Base-by-base conservation (phyloP, 2,329 filamentous ascomycete genomes). In the Xylaria sp. region DNA sequence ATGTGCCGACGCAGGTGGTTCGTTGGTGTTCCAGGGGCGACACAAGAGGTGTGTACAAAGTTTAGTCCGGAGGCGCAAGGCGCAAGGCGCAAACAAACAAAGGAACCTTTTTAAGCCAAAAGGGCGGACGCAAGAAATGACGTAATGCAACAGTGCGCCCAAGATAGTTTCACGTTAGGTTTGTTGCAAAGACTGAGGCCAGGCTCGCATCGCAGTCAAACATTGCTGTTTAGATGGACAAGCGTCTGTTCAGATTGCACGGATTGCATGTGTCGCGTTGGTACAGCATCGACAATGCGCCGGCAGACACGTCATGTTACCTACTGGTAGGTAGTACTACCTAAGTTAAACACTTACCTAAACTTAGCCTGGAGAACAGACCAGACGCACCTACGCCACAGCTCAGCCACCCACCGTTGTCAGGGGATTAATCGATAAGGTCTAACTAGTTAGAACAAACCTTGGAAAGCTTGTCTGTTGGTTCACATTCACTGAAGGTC, bases 141-240 rank as follows among this genome's bases (percentile, higher is more conserved):
- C 63, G 68, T 69, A 62, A 60, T 70, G 60, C 30, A 36, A 36
- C 8, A 23, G 43, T 34, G 34, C 43, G 55, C 60, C 57, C 41
- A 28, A 30, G n/a, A 28, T 23, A 5, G 32, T 41, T 65, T 68
- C 55, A 68, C 55, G 62, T 65, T 55, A 67, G n/a, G 56, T 68
- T 59, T 41, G 45, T 65, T 58, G 59, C 43, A 28, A 46, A 45
- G 30, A 53, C 8, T 65, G 34, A 60, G 53, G 32, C 41, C 41
- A 46, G 55, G 39, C 53, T 28, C 34, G 20, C 60, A 65, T 28
- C 36, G 41, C 34, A 48, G 48, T 18, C 55, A 28, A 53, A 60
- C 68, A 68, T 65, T 64, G 65, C 62, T 63, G 61, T 50, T 53
- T 45, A 58, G 23, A 34, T 48, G n/a, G 30, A 60, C 36, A 36